phyloP scores from a whole-genome alignment of 2,329 filamentous ascomycete species.

The Colletotrichum sp. region DNA sequence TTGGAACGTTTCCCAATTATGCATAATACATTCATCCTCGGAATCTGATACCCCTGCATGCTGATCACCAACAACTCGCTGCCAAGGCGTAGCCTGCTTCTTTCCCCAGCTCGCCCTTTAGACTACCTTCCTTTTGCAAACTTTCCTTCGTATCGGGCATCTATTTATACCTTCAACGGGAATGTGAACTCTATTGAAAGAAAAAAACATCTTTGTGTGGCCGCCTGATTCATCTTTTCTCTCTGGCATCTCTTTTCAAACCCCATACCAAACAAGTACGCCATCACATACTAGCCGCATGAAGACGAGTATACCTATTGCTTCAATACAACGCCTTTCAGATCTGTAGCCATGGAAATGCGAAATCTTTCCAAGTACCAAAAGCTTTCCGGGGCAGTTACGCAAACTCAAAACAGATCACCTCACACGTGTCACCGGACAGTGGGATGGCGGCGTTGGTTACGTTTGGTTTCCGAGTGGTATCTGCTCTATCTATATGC shows the following conservation, averaged over 20 bases:
- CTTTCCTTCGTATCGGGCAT: not conserved
- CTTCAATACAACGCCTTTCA: too few species aligned
- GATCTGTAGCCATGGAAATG: too few species aligned
- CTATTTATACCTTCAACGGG: not conserved
- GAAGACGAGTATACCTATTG: too few species aligned
- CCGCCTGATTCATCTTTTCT: too few species aligned
- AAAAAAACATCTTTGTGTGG: not conserved
- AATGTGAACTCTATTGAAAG: not conserved
- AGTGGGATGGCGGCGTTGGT: accelerated
- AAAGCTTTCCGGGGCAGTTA: not conserved
- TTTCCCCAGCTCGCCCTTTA: not conserved
- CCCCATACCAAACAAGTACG: too few species aligned
- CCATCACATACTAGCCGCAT: too few species aligned
- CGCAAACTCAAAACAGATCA: not conserved
- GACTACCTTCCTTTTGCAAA: not conserved
- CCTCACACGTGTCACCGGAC: accelerated
- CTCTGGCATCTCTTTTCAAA: too few species aligned
- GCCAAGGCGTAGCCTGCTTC: not conserved
- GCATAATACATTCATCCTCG: accelerated
- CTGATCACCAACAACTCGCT: not conserved
- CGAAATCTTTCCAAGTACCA: not conserved
- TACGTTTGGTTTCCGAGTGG: not conserved
- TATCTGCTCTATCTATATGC: not conserved
- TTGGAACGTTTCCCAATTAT: accelerated
- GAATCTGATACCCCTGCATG: accelerated